Base-by-base conservation (phyloP, 495 filamentous ascomycete genomes). In the Aspergillus coremiiformis region DNA sequence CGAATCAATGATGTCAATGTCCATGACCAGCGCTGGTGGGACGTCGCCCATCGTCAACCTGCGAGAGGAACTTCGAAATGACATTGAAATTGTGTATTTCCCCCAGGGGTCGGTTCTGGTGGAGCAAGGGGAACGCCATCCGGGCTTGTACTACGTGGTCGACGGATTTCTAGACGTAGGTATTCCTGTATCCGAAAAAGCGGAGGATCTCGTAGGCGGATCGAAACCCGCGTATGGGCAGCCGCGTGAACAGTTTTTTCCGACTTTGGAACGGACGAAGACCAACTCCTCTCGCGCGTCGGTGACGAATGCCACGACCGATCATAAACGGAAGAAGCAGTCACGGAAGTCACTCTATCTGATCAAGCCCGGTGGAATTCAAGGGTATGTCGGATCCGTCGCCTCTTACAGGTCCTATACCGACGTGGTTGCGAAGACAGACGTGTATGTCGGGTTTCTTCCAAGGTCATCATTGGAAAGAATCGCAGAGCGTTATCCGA, bases 41-140 rank as follows among this genome's bases (percentile, higher is more conserved):
- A 75, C 73, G 1, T 70, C 74, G 2, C 84, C 84, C 12, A 73
- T 80, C 7, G 59, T 66, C 65, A 72, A 82, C 77, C 54, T 90
- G 63, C 53, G 78, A 61, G 63, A 82, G 50, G 93, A 97, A 37
- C 77, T 96, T 62, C 82, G 83, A 42, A 83, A 93, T 58, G 93
- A 98, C 39, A 79, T 97, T n/a, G 93, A 98, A 62, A 95, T 98
- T 55, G 94, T 98, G 4, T 96, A 86, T 71, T 98, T 98, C 57
- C 90, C 89, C 0, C 86, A 97, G 62, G 90, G 87, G 4, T 90
- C 93, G 7, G 87, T 98, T 5, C 76, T 98, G n/a, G 92, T 98
- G 0, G 93, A 98, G 57, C 90, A 97, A 65, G 91, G 93, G 0
- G 93, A 98, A 70, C 79, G 94, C 15, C 94, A 94, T 58, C 94